Conservation (phyloP, 1,284 basidiomycete genomes). For the Trametes sp. region DNA sequence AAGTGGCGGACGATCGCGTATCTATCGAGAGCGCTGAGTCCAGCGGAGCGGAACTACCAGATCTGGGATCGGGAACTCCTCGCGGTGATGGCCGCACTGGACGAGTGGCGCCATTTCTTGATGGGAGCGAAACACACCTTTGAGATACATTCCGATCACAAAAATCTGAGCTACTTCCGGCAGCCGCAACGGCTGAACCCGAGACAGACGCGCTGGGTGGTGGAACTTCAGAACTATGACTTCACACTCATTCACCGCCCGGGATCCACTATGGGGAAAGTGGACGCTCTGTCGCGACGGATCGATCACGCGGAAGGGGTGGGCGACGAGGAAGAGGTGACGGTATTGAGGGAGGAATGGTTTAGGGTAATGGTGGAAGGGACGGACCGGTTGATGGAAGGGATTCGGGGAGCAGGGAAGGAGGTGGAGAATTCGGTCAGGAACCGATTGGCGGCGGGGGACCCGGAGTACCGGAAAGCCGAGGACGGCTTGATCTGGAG, state of each 20-base stretch:
- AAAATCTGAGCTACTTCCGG: slow-evolving; percentile 51
- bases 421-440: not conserved
- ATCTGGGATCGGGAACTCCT: slow-evolving; percentile 50
- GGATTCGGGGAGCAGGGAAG: not conserved
- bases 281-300: slow-evolving; percentile 51
- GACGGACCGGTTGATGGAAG: slow-evolving; percentile 2
- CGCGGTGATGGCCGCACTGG: slow-evolving; percentile 41
- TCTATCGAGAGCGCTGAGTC: slow-evolving; percentile 11
- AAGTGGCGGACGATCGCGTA: slow-evolving; percentile 24
- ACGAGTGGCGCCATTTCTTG: slow-evolving; percentile 45
- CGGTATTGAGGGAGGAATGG: slow-evolving; percentile 33
- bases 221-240: slow-evolving; percentile 45
- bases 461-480: slow-evolving; percentile 3
- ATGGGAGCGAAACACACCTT: slow-evolving; percentile 27
- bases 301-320: slow-evolving; percentile 43
- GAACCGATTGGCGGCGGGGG: not conserved
- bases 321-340: slow-evolving; percentile 42
- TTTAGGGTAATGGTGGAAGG: slow-evolving; percentile 6
- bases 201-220: slow-evolving; percentile 50
- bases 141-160: slow-evolving; percentile 48
- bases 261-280: slow-evolving; percentile 41
- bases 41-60: slow-evolving; percentile 42
- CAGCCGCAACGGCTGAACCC: slow-evolving; percentile 45
- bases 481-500: slow-evolving; percentile 22
- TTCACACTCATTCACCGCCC: slow-evolving; percentile 49